Base-by-base conservation (phyloP, 2,329 filamentous ascomycete genomes). In the Zymoseptoria ardabiliae region DNA sequence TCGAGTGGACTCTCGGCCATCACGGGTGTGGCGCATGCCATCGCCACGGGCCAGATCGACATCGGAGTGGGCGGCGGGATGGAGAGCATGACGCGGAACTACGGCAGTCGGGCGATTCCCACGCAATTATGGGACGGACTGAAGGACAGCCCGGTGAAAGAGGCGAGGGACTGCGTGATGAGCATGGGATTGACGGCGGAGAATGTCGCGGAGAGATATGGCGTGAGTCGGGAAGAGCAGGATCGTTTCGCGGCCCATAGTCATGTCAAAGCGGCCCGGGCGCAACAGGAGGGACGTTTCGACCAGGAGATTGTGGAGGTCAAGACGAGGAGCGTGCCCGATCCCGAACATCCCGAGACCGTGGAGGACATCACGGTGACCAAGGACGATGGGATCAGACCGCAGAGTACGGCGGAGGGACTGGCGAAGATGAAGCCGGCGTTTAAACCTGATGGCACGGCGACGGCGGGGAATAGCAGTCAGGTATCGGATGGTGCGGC, bases 11-110 rank as follows among this genome's bases (percentile, higher is more conserved):
- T 97, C 54, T 87, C 90, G 66, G 86, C 88, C 23, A 87, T 97
- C 55, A 87, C 90, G 1, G 77, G 80, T 13, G 80, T 96, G 2
- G 88, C 89, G 4, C 85, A 88, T 59, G 81, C 87, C 63, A 94
- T 97, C 67, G 82, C 85, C n/a, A 80, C 82, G 0, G 91, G 89
- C 1, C 82, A 84, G 66, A 88, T 93, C 55, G 82, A 86, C 62
- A 79, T 81, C 0, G 92, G 90, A 61, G 85, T 97, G 62, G 92
- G 86, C 9, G 92, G 89, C 1, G 92, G 92, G 28, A 96, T 95
- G 89, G 92, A 97, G 82, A 93, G 88, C 77, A 97, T 97, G 92
- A 96, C 90, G 64, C 79, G 88, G 65, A 96, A 96, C 76, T 97
- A 97, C 75, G 91, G 87, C 55, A 85, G 80, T 23, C 80, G 85